Conservation (phyloP, 495 filamentous ascomycete species). For the Stereocaulon alpinum region DNA sequence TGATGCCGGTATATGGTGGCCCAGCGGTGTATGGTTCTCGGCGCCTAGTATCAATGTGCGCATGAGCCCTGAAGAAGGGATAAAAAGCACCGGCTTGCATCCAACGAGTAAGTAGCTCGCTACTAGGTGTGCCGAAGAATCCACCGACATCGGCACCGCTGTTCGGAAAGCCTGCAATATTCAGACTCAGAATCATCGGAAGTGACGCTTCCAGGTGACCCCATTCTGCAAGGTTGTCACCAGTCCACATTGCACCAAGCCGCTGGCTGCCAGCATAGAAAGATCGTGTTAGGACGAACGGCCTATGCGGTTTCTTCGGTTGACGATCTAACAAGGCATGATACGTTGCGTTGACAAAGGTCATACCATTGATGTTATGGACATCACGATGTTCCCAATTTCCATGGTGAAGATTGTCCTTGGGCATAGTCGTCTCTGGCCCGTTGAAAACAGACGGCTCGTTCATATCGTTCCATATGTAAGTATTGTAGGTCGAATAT, state of each 20-base stretch:
- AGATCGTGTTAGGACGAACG: constrained; percentile 83
- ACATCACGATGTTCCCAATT: constrained; percentile 95
- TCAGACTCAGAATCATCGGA: constrained; percentile 85
- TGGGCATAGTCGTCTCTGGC: constrained; percentile 93
- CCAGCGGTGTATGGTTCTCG: constrained; percentile 83
- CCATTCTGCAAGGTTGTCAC: constrained; percentile 91
- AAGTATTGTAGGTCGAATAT: constrained; percentile 69
- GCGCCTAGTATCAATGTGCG: constrained; percentile 87
- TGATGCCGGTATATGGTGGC: constrained; percentile 74
- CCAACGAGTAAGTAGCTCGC: constrained; percentile 84
- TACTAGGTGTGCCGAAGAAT: constrained; percentile 92
- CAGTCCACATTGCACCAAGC: constrained; percentile 92
- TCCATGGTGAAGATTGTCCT: constrained; percentile 84
- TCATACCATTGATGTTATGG: constrained; percentile 89
- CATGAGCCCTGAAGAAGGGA: constrained; percentile 93
- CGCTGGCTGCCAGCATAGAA: constrained; percentile 91
- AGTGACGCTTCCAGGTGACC: constrained; percentile 70
- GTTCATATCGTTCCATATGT: constrained; percentile 99
- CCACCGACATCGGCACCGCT: constrained; percentile 91
- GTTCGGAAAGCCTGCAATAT: constrained; percentile 86
- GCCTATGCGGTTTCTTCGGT: constrained; percentile 61
- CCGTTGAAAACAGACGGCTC: constrained; percentile 98
- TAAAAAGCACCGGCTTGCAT: constrained; percentile 95
- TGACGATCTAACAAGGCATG: constrained; percentile 69
- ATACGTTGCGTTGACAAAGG: constrained; percentile 85